Conservation (phyloP, 306 rosid genomes). For the Corylus heterophylla region DNA sequence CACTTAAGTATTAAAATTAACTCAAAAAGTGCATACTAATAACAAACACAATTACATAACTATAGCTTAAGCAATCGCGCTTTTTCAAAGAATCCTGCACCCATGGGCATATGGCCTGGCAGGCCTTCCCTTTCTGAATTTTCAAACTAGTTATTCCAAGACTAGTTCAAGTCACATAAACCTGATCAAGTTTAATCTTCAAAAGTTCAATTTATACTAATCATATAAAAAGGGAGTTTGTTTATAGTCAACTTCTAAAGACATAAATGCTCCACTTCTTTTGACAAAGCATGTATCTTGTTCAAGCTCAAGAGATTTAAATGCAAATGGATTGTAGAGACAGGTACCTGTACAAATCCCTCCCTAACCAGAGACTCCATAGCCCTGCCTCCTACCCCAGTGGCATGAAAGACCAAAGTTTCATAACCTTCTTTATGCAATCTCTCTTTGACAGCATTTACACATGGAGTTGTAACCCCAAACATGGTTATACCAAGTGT, state of each 20-base stretch:
- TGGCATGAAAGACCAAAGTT: slow-evolving; percentile 85
- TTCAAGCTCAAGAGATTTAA: not conserved
- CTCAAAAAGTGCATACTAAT: not conserved
- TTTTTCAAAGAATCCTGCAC: no score
- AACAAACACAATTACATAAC: not conserved
- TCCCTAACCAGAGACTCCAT: slow-evolving; percentile 88
- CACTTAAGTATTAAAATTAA: not conserved
- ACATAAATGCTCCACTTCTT: not conserved
- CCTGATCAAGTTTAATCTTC: not conserved
- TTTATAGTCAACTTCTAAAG: not conserved
- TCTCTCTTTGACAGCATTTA: slow-evolving; percentile 61
- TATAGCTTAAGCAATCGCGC: not conserved
- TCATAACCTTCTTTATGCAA: slow-evolving; percentile 76
- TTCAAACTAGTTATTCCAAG: not conserved
- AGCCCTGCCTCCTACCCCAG: slow-evolving; percentile 97
- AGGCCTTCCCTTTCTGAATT: not conserved
- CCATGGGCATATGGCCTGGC: no score
- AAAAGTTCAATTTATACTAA: not conserved
- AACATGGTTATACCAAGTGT: slow-evolving; percentile 88
- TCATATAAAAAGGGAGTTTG: not conserved
- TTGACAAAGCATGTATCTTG: not conserved
- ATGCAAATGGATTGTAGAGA: slow-evolving; percentile 6
- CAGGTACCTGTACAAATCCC: slow-evolving; percentile 81
- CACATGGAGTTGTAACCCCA: slow-evolving; percentile 90
- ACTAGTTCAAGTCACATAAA: not conserved